phyloP scores from a whole-genome alignment of 352 stramenopile genomes.

The Globisporangium acanthophoron region DNA sequence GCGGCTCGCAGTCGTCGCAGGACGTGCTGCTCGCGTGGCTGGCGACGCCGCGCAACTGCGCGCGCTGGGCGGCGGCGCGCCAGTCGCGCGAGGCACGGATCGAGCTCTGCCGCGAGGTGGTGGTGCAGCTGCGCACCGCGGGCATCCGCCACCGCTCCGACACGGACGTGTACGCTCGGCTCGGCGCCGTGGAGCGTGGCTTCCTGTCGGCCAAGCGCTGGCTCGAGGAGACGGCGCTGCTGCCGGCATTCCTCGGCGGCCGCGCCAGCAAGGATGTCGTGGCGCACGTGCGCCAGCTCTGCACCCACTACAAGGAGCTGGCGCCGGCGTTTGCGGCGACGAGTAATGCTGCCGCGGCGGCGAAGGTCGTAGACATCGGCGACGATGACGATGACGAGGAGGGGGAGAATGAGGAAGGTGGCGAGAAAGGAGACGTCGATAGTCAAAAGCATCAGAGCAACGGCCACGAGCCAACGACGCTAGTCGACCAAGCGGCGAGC shows the following conservation, averaged over 20 bases:
- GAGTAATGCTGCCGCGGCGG: slow-evolving; percentile 7
- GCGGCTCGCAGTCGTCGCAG: slow-evolving; percentile 14
- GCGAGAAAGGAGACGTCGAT: background rate
- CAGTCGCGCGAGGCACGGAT: background rate
- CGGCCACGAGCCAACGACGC: background rate
- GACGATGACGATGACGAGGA: slow-evolving; percentile 5
- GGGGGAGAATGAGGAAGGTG: background rate
- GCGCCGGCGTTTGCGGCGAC: slow-evolving; percentile 9
- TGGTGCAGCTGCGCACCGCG: slow-evolving; percentile 4
- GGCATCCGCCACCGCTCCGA: slow-evolving; percentile 13
- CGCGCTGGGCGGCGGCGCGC: slow-evolving; percentile 13
- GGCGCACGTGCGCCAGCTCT: slow-evolving; percentile 11
- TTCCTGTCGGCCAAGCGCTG: slow-evolving; percentile 16
- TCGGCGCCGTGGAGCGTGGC: slow-evolving; percentile 13
- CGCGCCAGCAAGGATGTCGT: slow-evolving; percentile 9
- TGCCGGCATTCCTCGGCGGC: slow-evolving; percentile 10
- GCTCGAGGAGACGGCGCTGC: slow-evolving; percentile 18
- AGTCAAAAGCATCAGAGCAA: background rate
- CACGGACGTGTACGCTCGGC: slow-evolving; percentile 10
- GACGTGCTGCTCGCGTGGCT: slow-evolving; percentile 33
- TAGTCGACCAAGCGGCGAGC: background rate
- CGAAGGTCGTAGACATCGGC: slow-evolving; percentile 11
- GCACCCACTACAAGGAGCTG: slow-evolving; percentile 13
- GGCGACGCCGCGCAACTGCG: slow-evolving; percentile 21
- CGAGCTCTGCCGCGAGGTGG: slow-evolving; percentile 11